Evolutionary conservation across 495 filamentous ascomycete genomes (phyloP).

Genomic region (Coniosporium apollinis): DNA sequence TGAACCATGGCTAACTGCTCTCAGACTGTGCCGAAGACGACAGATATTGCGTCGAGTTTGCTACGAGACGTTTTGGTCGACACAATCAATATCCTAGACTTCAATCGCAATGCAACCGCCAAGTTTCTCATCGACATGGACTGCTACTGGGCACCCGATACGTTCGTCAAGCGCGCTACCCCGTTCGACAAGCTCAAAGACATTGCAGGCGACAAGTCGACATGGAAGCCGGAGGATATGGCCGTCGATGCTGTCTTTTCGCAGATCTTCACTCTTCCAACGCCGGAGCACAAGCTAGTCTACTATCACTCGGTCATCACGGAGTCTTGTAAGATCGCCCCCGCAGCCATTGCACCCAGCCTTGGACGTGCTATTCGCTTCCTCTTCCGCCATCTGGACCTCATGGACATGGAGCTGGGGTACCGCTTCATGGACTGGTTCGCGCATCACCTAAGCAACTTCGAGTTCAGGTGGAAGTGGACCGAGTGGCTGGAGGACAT

Average conservation of each 20-base stretch:
- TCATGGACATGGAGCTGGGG: conserved; percentile 71
- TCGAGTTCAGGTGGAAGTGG: conserved; percentile 99
- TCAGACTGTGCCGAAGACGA: conserved; percentile 60
- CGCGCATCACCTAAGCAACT: conserved; percentile 92
- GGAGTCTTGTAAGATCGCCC: conserved; percentile 86
- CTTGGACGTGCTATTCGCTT: conserved; percentile 86
- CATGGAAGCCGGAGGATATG: conserved; percentile 97
- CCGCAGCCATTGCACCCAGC: conserved; percentile 88
- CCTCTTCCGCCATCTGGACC: conserved; percentile 62
- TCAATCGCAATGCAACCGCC: conserved; percentile 73
- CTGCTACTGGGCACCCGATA: conserved; percentile 75
- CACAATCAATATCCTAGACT: conserved; percentile 86
- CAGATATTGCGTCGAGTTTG: conserved; percentile 59
- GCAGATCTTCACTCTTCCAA: conserved; percentile 75
- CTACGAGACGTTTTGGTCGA: conserved; percentile 77
- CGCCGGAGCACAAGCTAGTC: conserved; percentile 80
- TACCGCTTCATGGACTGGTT: conserved; percentile 96
- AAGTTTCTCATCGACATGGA: conserved; percentile 87
- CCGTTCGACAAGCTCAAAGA: conserved; percentile 80
- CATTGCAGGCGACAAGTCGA: conserved; percentile 43
- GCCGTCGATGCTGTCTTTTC: conserved; percentile 94
- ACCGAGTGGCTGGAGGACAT: conserved; percentile 91
- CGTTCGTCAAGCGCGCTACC: conserved; percentile 83
- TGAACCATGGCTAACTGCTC: conserved; percentile 4
- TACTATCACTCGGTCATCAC: conserved; percentile 94